These are phyloP conservation scores for Choricystis sp. DNA, from an alignment of 139 green algal species.

Conservation along the genomic window DNA sequence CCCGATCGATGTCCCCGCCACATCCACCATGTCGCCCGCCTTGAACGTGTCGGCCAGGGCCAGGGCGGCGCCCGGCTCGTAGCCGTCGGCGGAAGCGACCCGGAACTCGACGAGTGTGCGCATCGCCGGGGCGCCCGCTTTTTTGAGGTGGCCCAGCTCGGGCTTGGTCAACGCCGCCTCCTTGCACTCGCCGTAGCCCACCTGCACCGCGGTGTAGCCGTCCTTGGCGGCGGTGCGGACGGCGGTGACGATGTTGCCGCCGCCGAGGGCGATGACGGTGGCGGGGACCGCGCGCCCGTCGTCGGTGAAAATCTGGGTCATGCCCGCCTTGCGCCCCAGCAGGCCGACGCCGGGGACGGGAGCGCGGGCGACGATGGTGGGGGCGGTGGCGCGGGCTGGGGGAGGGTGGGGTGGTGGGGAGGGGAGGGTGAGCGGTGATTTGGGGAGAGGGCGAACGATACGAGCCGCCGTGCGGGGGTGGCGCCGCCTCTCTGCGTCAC, in stretches of 20 bases:
- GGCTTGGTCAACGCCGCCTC: constrained; percentile 82
- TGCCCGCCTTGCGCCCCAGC: constrained; percentile 91
- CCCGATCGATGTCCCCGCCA: constrained; percentile 75
- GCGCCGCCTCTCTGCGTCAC: too few species aligned
- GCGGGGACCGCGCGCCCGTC: constrained; percentile 65
- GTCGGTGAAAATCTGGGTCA: constrained; percentile 84
- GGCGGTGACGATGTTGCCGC: constrained; percentile 83
- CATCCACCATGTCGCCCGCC: constrained; percentile 79
- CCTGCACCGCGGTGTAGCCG: constrained; percentile 85
- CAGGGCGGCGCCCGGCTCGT: constrained; percentile 65
- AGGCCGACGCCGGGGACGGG: constrained; percentile 54
- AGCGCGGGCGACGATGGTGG: constrained; percentile 10
- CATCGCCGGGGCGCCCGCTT: constrained; percentile 59
- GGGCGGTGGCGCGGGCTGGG: too few species aligned
- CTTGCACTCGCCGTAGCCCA: constrained; percentile 54
- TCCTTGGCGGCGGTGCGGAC: constrained; percentile 84
- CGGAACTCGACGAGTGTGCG: constrained; percentile 82
- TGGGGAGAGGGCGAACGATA: too few species aligned
- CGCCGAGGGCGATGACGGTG: constrained; percentile 81
- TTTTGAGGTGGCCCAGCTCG: constrained; percentile 81
- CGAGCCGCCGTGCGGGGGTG: too few species aligned
- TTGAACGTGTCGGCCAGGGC: constrained; percentile 76
- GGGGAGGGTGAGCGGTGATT: too few species aligned
- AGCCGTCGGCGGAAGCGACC: constrained; percentile 23
- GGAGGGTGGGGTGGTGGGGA: too few species aligned